phyloP scores from a whole-genome alignment of 192 early-diverging fungal genomes.

The Coemansia pectinata region DNA sequence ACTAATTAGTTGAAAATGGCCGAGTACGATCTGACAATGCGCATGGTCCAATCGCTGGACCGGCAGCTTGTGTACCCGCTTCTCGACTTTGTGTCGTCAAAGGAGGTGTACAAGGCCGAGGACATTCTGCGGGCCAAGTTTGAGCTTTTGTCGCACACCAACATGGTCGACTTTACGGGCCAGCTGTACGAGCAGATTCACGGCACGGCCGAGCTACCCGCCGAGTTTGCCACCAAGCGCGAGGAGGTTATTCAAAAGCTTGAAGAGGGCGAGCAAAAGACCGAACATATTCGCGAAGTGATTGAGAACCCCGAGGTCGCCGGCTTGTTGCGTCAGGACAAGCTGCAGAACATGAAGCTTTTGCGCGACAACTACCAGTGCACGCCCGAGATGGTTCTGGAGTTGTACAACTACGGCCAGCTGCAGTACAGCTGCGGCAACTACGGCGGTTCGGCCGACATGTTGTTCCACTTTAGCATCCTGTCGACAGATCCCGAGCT shows the following conservation, averaged over 20 bases:
- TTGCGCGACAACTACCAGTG: conserved; percentile 88
- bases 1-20: conserved; percentile 39
- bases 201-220: conserved; percentile 70
- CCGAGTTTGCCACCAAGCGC: conserved; percentile 74
- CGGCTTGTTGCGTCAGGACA: conserved; percentile 88
- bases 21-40: conserved; percentile 76
- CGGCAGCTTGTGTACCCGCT: conserved; percentile 91
- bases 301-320: conserved; percentile 92
- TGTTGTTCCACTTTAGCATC: conserved; percentile 93
- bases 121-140: conserved; percentile 86
- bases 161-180: conserved; percentile 94
- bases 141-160: conserved; percentile 82
- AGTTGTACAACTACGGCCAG: conserved; percentile 85
- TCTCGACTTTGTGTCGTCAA: conserved; percentile 81
- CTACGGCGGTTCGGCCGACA: conserved; percentile 88
- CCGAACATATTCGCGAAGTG: conserved; percentile 80
- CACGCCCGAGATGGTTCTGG: conserved; percentile 83
- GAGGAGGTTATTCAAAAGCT: conserved; percentile 73
- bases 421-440: conserved; percentile 93
- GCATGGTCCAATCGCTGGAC: conserved; percentile 87
- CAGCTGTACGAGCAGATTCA: conserved; percentile 82
- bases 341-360: conserved; percentile 87
- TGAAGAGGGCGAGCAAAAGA: conserved; percentile 72
- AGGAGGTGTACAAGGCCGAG: conserved; percentile 77
- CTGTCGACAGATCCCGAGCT: conserved; percentile 87